Evolutionary conservation across 805 yeast species (phyloP), one percentile per base, ranked within the genome.

Genomic region (Candida anglica): DNA sequence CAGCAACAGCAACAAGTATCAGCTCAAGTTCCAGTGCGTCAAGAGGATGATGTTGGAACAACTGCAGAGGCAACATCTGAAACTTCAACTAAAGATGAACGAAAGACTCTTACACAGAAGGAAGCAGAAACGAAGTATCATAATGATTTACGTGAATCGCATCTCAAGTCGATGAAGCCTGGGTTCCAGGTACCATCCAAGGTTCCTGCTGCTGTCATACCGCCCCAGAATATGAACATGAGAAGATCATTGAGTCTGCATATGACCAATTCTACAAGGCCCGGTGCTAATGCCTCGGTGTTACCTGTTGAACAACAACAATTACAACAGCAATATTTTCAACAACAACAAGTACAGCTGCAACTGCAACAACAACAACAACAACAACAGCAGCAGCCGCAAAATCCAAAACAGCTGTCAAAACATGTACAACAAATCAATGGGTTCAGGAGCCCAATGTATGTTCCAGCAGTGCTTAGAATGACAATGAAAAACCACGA

Each of bases 381-480:
- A 35, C 43, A 27, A 40, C 33, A 15, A 23, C 41, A 6, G 17
- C 42, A 13, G 21, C 40, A 7, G 17, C n/a, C n/a, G n/a, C n/a
- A n/a, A n/a, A n/a, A n/a, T 43, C 3, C 42, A 18, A 32, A 30
- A 29, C 36, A 11, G 22, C 34, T 28, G 19, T 48, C 49, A 33
- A 48, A 56, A 30, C 64, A 64, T 38, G 54, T 81, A 15, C 82
- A 79, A 52, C 94, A 87, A 49, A 77, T 88, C 41, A 77, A 79
- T 37, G 82, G 81, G 30, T 89, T 87, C 42, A 76, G 87, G 54
- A 82, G 86, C 49, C 96, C 97, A 7, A 65, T 89, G 65, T 89
- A 87, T 50, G 70, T 84, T 0, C 98, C 98, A 0, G 96, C 96
- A 0, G 98, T 89, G 8, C 66, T 89, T 33, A 48, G 73, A 18